Evolutionary conservation across 768 basidiomycete genomes (phyloP), one percentile per base, ranked within the genome.

Genomic region (Leccinellum rugosiceps): DNA sequence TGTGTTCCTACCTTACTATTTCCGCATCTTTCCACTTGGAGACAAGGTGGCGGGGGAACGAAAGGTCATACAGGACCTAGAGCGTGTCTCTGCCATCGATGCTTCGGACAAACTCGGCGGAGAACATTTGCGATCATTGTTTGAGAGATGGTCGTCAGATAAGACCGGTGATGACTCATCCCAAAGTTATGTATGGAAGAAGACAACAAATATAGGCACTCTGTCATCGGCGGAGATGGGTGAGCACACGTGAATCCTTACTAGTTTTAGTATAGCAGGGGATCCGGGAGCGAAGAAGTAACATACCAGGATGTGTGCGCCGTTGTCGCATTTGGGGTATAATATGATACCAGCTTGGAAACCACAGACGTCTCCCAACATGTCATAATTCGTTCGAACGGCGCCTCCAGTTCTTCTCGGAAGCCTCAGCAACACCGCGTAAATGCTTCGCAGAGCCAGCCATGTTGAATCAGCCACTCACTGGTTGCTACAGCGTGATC

Each of bases 181-280:
- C 84, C 84, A 13, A 90, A 69, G n/a, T 80, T 76, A 62, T 83
- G 81, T 51, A 86, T 71, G 3, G 79, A 77, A 14, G 77, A 75
- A 31, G 81, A 81, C 17, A 92, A 70, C 1, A 76, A 69, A 45
- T 85, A 68, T 51, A 92, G 68, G 17, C 83, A 80, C 44, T 80
- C 76, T 56, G 86, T 74, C 51, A 89, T 75, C 44, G 73, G 68
- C 49, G 81, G 68, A 34, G 87, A 87, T 48, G 84, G 82, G 9
- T 78, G 77, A 55, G 62, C 70, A 46, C 49, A 58, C 56, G 49
- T 50, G 41, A 54, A 47, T 38, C 57, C 72, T 73, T 50, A 28
- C 32, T 48, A 46, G 28, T 38, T 55, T 65, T 28, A 70, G 58
- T 32, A 61, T 11, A 53, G 32, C 26, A 55, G n/a, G 50, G 19